Evolutionary conservation across 352 stramenopile genomes (phyloP).

Genomic region (Pythium inflatum): DNA sequence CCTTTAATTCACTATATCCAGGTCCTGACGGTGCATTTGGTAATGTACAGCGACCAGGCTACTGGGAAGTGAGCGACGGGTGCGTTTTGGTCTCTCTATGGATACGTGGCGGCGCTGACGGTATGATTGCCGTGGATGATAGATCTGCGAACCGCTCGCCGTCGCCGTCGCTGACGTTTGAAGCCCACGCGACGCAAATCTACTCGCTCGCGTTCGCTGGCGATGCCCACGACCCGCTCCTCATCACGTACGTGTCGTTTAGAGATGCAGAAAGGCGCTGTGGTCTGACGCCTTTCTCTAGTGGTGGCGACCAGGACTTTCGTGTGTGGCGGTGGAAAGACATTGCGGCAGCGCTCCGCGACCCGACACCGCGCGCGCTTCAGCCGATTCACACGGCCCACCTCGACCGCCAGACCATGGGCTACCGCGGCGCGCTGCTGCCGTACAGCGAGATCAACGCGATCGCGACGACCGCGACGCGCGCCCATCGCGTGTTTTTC

Average conservation of each 20-base stretch:
- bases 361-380: constrained; percentile 33
- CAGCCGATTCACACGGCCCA: constrained; percentile 53
- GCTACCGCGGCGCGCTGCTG: constrained; percentile 60
- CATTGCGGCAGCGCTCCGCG: constrained; percentile 48
- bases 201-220: constrained; percentile 75
- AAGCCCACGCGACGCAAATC: constrained; percentile 73
- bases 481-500: constrained; percentile 49
- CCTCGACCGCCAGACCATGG: constrained; percentile 58
- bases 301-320: constrained; percentile 78
- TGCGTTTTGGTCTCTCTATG: too few species aligned
- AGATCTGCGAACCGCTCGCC: constrained; percentile 45
- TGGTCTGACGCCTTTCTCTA: constrained; percentile 19
- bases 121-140: too few species aligned
- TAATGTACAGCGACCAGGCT: constrained; percentile 24
- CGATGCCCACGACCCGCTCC: constrained; percentile 49
- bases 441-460: constrained; percentile 74
- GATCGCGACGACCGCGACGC: constrained; percentile 40
- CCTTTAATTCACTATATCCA: background rate
- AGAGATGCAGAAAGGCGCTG: background rate
- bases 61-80: constrained; percentile 28
- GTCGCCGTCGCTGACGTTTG: constrained; percentile 59
- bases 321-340: constrained; percentile 78
- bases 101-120: too few species aligned
- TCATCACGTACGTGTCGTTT: constrained; percentile 54
- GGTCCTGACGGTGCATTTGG: background rate